Conservation (phyloP, 2,329 filamentous ascomycete species). For the Claviceps purpurea region DNA sequence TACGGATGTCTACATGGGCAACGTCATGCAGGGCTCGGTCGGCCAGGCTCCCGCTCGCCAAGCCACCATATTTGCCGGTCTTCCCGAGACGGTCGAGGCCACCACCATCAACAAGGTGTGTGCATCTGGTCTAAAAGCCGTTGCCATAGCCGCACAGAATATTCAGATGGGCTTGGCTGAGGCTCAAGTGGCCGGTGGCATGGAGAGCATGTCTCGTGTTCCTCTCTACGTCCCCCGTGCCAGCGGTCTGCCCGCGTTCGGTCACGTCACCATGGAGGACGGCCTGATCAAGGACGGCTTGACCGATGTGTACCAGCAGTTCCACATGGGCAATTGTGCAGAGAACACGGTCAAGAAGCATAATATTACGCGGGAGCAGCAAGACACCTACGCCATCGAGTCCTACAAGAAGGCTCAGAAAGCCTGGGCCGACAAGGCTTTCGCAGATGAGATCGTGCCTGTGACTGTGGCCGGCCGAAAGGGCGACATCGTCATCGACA, state of each 20-base stretch:
- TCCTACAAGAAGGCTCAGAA: slow-evolving; percentile 83
- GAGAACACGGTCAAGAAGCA: slow-evolving; percentile 89
- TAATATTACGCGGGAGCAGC: slow-evolving; percentile 65
- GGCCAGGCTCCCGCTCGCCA: slow-evolving; percentile 90
- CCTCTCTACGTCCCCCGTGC: slow-evolving; percentile 81
- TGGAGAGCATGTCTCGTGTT: slow-evolving; percentile 95
- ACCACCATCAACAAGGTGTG: slow-evolving; percentile 98
- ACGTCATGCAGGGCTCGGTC: slow-evolving; percentile 71
- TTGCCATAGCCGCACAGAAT: slow-evolving; percentile 80
- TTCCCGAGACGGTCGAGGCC: slow-evolving; percentile 70
- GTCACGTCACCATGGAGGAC: slow-evolving; percentile 77
- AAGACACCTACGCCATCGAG: slow-evolving; percentile 81
- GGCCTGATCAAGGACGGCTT: slow-evolving; percentile 89
- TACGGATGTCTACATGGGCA: slow-evolving; percentile 93
- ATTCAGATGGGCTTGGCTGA: slow-evolving; percentile 85
- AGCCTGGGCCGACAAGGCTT: slow-evolving; percentile 72
- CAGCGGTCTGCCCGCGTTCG: slow-evolving; percentile 73
- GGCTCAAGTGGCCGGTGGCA: slow-evolving; percentile 83
- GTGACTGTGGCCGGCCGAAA: slow-evolving; percentile 78
- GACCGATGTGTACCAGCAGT: slow-evolving; percentile 91
- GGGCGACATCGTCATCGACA: slow-evolving; percentile 63
- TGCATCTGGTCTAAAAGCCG: slow-evolving; percentile 86
- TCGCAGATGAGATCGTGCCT: slow-evolving; percentile 79
- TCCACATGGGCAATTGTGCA: slow-evolving; percentile 96
- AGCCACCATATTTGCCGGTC: slow-evolving; percentile 75